phyloP scores from a whole-genome alignment of 2,329 filamentous ascomycete species.

The Penicillium occitanis region DNA sequence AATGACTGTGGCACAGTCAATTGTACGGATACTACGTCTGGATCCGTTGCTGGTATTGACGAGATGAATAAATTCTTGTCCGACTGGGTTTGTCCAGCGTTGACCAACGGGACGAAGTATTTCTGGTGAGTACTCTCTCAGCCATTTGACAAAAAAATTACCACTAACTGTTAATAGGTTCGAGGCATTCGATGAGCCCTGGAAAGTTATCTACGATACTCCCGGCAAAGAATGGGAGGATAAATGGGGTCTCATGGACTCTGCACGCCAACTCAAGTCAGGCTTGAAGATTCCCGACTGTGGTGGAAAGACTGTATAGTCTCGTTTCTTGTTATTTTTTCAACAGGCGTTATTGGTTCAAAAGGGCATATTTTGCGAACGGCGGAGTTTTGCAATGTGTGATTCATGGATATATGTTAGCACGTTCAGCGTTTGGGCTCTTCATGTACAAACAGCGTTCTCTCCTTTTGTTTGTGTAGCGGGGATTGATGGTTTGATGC shows the following conservation, averaged over 20 bases:
- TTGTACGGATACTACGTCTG: conserved; percentile 58
- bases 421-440: conserved; percentile 13
- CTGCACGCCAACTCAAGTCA: conserved; percentile 76
- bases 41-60: conserved; percentile 73
- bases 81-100: conserved; percentile 76
- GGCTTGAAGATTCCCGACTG: conserved; percentile 87
- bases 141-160: not conserved
- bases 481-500: not conserved
- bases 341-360: not conserved
- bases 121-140: conserved; percentile 66
- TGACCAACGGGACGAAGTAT: conserved; percentile 83
- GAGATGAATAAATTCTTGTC: conserved; percentile 85
- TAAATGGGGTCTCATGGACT: conserved; percentile 90
- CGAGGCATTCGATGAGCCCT: conserved; percentile 93
- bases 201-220: conserved; percentile 77
- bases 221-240: conserved; percentile 79
- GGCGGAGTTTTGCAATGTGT: not conserved
- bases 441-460: not conserved
- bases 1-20: conserved; percentile 66
- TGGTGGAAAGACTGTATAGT: conserved; percentile 62
- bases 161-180: conserved; percentile 68
- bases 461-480: not conserved
- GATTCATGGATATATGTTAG: not conserved
- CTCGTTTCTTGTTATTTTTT: conserved; percentile 2
- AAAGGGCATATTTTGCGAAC: not conserved